phyloP scores from a whole-genome alignment of 345 rosid species.

The Streptanthus diversifolius region DNA sequence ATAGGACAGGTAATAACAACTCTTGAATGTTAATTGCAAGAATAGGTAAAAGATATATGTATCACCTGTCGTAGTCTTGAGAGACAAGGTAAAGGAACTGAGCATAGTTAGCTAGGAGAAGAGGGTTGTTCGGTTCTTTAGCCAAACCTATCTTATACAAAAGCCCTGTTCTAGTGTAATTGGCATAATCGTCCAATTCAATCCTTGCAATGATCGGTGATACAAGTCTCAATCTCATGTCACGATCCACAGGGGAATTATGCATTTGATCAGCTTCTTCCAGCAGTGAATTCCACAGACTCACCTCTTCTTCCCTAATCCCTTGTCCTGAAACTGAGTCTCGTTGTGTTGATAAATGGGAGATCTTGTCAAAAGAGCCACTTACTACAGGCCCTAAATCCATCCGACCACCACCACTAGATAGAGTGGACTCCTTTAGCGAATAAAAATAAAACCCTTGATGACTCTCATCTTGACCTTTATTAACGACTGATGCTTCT shows the following conservation, averaged over 20 bases:
- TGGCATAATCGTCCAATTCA: slow-evolving; percentile 46
- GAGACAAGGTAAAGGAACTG: slow-evolving; percentile 58
- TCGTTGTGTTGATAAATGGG: background rate
- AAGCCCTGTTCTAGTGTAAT: slow-evolving; percentile 48
- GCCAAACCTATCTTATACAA: slow-evolving; percentile 53
- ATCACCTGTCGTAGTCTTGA: slow-evolving; percentile 61
- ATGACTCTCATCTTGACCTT: background rate
- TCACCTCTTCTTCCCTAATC: slow-evolving; percentile 34
- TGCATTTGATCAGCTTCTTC: slow-evolving; percentile 50
- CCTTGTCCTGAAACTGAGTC: slow-evolving; percentile 9
- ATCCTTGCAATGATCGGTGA: slow-evolving; percentile 41
- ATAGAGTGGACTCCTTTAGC: background rate
- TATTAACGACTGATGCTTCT: background rate
- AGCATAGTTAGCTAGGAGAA: slow-evolving; percentile 66
- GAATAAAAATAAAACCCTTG: slow-evolving; percentile 9
- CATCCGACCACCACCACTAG: background rate
- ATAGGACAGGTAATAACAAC: background rate
- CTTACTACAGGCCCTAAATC: background rate
- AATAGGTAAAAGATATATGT: background rate
- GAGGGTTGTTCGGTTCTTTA: slow-evolving; percentile 56
- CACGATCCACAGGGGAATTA: slow-evolving; percentile 38
- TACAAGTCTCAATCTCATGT: slow-evolving; percentile 35
- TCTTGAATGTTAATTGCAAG: background rate
- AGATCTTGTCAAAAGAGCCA: background rate
- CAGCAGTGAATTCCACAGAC: slow-evolving; percentile 49